A percentile compares a stretch with the other conserved stretches of the same genome.
These are phyloP conservation scores for Pelagomonas calceolata DNA, from an alignment of 108 stramenopile species.

Conservation along the genomic window DNA sequence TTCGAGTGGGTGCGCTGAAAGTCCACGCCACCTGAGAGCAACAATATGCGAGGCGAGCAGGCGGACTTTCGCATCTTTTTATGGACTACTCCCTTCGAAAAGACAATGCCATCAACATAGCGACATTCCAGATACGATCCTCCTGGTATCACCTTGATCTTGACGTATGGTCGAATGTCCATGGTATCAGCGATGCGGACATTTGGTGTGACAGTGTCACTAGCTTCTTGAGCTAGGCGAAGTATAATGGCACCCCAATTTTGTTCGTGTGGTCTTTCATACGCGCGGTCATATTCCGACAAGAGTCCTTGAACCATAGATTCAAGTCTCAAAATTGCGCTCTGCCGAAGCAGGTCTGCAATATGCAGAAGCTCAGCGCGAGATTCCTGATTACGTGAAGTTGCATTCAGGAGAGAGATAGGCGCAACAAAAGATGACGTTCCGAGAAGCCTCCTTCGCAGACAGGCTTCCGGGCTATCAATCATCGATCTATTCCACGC, in stretches of 20 bases:
- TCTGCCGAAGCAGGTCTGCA: too few species aligned
- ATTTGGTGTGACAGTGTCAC: not conserved
- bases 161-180: constrained; percentile 39
- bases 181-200: not conserved
- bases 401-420: not conserved
- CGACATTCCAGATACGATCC: constrained; percentile 60
- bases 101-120: constrained; percentile 76
- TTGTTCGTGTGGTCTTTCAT: too few species aligned
- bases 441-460: too few species aligned
- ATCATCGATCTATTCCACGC: too few species aligned
- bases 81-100: constrained; percentile 76
- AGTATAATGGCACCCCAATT: not conserved
- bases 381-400: not conserved
- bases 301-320: too few species aligned
- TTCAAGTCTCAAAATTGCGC: too few species aligned
- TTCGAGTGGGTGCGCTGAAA: constrained; percentile 72
- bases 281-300: too few species aligned
- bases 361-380: too few species aligned
- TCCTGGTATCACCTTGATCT: constrained; percentile 71
- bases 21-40: constrained; percentile 80
- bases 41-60: constrained; percentile 71
- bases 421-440: too few species aligned
- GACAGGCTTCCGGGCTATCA: too few species aligned
- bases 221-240: not conserved
- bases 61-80: constrained; percentile 58